These are phyloP conservation scores for Gracilariopsis chorda DNA, from an alignment of 23 red algal genomes.

Conservation along the genomic window DNA sequence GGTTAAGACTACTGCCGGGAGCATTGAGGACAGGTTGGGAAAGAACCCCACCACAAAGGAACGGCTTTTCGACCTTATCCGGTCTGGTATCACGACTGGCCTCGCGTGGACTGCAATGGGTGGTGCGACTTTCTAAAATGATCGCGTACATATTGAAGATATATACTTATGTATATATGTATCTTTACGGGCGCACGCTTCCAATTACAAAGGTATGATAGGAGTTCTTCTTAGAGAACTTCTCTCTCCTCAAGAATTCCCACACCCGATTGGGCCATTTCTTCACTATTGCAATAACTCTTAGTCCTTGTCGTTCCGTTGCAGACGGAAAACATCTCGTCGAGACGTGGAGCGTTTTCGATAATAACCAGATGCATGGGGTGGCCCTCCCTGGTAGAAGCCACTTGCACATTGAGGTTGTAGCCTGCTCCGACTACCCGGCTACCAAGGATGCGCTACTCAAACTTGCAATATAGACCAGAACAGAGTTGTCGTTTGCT, in stretches of 20 bases:
- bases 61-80: constrained; percentile 63
- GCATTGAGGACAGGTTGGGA: constrained; percentile 61
- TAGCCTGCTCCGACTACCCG: too few species aligned
- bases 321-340: too few species aligned
- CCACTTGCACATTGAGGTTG: neutral
- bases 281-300: too few species aligned
- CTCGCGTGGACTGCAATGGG: constrained; percentile 94
- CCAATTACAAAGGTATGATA: neutral
- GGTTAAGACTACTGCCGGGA: constrained; percentile 11
- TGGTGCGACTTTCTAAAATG: constrained; percentile 87
- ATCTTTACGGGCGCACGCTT: neutral
- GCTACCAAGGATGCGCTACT: too few species aligned
- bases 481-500: too few species aligned
- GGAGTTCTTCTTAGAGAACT: neutral
- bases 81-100: constrained; percentile 81
- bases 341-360: too few species aligned
- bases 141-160: constrained; percentile 66
- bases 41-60: constrained; percentile 79
- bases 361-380: neutral
- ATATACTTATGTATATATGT: neutral
- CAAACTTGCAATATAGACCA: too few species aligned
- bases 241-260: too few species aligned
- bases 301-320: too few species aligned
- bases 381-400: neutral
- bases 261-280: too few species aligned